Percentiles rank a stretch among this genome's conserved stretches.
Evolutionary conservation across 306 rosid species (phyloP).

Genomic region (Albizia julibrissin): DNA sequence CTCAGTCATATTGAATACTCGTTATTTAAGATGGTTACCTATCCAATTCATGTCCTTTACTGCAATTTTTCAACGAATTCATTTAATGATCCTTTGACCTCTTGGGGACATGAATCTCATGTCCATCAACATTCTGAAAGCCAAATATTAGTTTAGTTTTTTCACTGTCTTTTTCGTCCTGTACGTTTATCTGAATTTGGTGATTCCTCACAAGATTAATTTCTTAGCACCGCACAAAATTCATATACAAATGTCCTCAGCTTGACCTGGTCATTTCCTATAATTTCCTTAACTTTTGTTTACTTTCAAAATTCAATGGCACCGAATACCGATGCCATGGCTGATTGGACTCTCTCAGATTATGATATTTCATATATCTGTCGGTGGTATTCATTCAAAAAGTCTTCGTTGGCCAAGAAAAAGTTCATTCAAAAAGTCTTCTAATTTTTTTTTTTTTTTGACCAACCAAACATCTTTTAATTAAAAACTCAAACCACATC

Average conservation of each 20-base stretch:
- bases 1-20: constrained; percentile 4
- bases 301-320: not conserved
- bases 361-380: not conserved
- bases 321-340: not conserved
- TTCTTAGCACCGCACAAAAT: not conserved
- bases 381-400: not conserved
- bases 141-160: not conserved
- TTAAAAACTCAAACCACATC: not conserved
- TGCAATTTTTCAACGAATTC: constrained; percentile 38
- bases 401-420: too few species aligned
- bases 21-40: constrained; percentile 42
- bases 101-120: constrained; percentile 3
- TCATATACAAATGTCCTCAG: not conserved
- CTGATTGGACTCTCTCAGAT: not conserved
- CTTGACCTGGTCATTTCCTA: not conserved
- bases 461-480: not conserved
- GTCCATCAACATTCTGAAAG: too few species aligned
- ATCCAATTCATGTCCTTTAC: constrained; percentile 35
- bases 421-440: not conserved
- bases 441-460: not conserved
- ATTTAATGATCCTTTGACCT: constrained; percentile 38
- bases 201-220: not conserved
- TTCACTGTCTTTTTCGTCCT: not conserved
- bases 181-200: not conserved
- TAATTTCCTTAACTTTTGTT: not conserved